A percentile compares a stretch with the other conserved stretches of the same genome.
These are phyloP conservation scores for Ophiostoma ulmi DNA, from an alignment of 2,329 filamentous ascomycete genomes.

Conservation along the genomic window DNA sequence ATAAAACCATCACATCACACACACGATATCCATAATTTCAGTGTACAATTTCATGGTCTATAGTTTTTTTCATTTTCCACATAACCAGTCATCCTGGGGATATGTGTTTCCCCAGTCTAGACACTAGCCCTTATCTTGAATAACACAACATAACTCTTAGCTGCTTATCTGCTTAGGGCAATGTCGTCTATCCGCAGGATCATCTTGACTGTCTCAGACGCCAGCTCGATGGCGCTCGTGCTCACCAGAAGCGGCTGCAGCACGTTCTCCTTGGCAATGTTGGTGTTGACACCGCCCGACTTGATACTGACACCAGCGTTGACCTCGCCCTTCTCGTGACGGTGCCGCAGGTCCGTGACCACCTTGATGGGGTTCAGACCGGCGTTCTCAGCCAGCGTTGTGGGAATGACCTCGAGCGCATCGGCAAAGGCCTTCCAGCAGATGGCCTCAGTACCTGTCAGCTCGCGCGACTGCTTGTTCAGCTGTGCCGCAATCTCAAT, in stretches of 20 bases:
- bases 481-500: constrained; percentile 91
- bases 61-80: constrained; percentile 14
- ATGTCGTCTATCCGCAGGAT: constrained; percentile 65
- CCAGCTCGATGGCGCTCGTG: constrained; percentile 94
- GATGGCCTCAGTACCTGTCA: constrained; percentile 89
- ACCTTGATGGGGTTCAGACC: constrained; percentile 98
- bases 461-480: constrained; percentile 71
- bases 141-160: neutral
- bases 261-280: constrained; percentile 95
- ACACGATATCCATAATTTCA: no score
- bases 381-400: constrained; percentile 93
- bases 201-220: constrained; percentile 98
- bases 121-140: neutral
- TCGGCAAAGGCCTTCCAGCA: constrained; percentile 99
- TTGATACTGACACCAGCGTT: constrained; percentile 98
- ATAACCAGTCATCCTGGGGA: constrained; percentile 1
- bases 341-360: constrained; percentile 88
- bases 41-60: neutral
- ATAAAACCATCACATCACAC: neutral
- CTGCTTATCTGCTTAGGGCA: constrained; percentile 53
- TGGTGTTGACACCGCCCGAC: constrained; percentile 91
- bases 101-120: neutral
- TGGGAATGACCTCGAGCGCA: constrained; percentile 93
- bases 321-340: constrained; percentile 90
- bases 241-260: constrained; percentile 92